These are phyloP conservation scores for Solanum bulbocastanum DNA, from an alignment of 257 asterid species.

Conservation along the genomic window DNA sequence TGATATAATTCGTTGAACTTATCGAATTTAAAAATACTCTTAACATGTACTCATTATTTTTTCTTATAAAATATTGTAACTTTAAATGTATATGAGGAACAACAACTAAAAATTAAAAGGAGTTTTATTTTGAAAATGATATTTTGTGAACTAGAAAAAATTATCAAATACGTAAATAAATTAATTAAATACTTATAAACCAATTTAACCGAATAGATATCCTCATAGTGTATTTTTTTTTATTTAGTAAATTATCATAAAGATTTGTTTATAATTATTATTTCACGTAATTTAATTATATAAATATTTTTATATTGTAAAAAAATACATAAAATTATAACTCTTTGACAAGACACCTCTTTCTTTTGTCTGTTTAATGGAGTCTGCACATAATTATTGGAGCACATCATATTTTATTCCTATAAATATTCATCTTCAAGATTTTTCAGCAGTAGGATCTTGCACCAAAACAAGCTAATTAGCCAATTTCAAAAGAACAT, in stretches of 20 bases:
- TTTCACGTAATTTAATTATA: neutral
- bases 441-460: neutral
- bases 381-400: neutral
- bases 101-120: neutral
- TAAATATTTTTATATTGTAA: neutral
- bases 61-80: too few species aligned
- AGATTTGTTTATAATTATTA: neutral
- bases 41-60: neutral
- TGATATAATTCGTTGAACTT: neutral
- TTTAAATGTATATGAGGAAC: neutral
- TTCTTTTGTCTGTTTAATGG: neutral
- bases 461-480: neutral
- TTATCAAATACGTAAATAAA: too few species aligned
- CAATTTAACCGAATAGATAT: too few species aligned
- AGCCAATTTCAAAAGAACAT: neutral
- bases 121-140: too few species aligned
- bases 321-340: neutral
- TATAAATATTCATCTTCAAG: neutral
- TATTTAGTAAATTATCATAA: neutral
- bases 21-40: neutral
- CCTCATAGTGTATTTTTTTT: neutral
- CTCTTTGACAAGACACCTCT: neutral
- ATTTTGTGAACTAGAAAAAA: neutral
- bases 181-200: too few species aligned
- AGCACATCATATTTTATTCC: neutral